phyloP scores from a whole-genome alignment of 208 protist genomes.

The Trypanosoma vivax region DNA sequence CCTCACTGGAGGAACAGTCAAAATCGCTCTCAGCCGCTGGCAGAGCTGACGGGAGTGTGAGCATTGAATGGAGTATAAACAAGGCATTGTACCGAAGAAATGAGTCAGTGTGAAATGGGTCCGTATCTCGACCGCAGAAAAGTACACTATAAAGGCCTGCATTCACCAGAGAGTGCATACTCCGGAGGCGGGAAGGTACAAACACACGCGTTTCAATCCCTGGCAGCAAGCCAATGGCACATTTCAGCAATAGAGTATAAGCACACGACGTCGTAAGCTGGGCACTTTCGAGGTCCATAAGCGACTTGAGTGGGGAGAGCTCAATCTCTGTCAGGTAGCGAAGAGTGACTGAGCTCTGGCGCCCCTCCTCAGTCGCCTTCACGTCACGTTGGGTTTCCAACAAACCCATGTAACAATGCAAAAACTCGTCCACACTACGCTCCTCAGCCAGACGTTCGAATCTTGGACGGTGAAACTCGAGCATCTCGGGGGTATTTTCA shows the following conservation, averaged over 20 bases:
- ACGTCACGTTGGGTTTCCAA: constrained; percentile 26
- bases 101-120: constrained; percentile 17
- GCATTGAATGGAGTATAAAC: constrained; percentile 19
- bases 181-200: constrained; percentile 1
- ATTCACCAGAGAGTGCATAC: constrained; percentile 27
- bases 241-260: constrained; percentile 19
- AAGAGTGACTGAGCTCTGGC: not conserved
- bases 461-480: constrained; percentile 2
- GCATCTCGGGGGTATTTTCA: constrained; percentile 9
- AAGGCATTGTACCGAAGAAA: constrained; percentile 9
- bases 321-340: constrained; percentile 14
- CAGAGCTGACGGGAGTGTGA: constrained; percentile 2
- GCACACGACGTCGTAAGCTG: constrained; percentile 13
- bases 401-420: constrained; percentile 51
- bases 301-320: constrained; percentile 24
- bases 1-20: constrained; percentile 17
- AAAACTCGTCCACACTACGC: constrained; percentile 43
- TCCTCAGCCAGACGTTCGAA: constrained; percentile 24
- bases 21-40: constrained; percentile 2
- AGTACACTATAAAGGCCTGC: constrained; percentile 35
- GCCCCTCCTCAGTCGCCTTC: constrained; percentile 3
- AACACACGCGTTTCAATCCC: not conserved
- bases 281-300: constrained; percentile 18
- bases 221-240: constrained; percentile 12
- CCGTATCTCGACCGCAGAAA: constrained; percentile 26